A percentile compares a stretch with the other conserved stretches of the same genome.
These are phyloP conservation scores for Aspergillus sp. DNA, from an alignment of 2,329 filamentous ascomycete species.

Conservation along the genomic window DNA sequence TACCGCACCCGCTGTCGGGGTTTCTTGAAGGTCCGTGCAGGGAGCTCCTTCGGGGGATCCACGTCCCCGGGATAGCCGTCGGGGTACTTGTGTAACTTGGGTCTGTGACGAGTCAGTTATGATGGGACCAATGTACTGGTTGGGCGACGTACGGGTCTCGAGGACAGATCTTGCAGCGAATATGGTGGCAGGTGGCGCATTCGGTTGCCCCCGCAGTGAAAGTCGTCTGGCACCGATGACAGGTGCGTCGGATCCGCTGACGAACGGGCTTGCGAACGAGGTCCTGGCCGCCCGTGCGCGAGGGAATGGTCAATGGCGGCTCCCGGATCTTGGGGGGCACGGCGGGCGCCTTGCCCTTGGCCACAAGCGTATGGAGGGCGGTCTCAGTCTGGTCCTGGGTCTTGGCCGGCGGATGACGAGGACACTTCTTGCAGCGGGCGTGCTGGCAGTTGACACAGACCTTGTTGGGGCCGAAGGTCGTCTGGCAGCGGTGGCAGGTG, in stretches of 20 bases:
- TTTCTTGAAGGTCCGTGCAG: conserved; percentile 37
- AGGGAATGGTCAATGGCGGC: conserved; percentile 50
- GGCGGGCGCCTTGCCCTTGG: conserved; percentile 10
- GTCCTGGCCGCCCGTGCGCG: conserved; percentile 66
- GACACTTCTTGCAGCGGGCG: conserved; percentile 75
- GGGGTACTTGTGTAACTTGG: conserved; percentile 43
- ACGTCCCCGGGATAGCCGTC: conserved; percentile 46
- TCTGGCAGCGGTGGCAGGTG: conserved; percentile 76
- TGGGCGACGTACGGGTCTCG: conserved; percentile 66
- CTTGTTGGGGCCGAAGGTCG: conserved; percentile 69
- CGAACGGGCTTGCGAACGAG: conserved; percentile 68
- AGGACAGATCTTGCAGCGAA: conserved; percentile 76
- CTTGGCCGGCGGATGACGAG: conserved; percentile 68
- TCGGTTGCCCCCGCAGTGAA: conserved; percentile 60
- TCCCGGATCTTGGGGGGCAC: conserved; percentile 43
- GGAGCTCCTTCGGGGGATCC: conserved; percentile 32
- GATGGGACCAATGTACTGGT: not conserved
- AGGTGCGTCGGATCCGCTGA: conserved; percentile 71
- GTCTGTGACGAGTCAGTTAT: conserved; percentile 20
- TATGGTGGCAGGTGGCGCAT: conserved; percentile 68
- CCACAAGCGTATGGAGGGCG: conserved; percentile 17
- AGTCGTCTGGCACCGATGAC: conserved; percentile 68
- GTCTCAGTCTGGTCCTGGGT: conserved; percentile 54
- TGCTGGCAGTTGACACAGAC: conserved; percentile 77
- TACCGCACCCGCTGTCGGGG: conserved; percentile 39